These are phyloP conservation scores for Aspergillus sp. DNA, from an alignment of 2,329 filamentous ascomycete species.

Conservation along the genomic window DNA sequence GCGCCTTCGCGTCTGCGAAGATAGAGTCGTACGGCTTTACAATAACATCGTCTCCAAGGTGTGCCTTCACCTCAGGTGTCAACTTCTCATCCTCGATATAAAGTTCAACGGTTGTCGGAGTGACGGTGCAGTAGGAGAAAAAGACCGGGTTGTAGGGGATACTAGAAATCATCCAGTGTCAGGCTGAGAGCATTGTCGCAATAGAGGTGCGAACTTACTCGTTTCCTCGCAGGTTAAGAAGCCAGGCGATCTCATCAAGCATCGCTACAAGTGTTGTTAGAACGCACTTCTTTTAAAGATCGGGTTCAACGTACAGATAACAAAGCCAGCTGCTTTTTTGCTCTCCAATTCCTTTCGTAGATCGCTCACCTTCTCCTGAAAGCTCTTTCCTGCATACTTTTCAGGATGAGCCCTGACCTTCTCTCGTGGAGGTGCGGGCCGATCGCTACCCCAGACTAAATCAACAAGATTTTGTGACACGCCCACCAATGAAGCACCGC, in stretches of 20 bases:
- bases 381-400: slow-evolving; percentile 78
- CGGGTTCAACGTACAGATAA: slow-evolving; percentile 60
- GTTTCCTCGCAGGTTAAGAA: slow-evolving; percentile 94
- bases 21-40: slow-evolving; percentile 81
- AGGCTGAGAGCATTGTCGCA: slow-evolving; percentile 4
- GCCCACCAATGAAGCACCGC: slow-evolving; percentile 72
- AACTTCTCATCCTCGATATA: slow-evolving; percentile 84
- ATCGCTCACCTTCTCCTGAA: slow-evolving; percentile 78
- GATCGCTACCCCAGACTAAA: slow-evolving; percentile 74
- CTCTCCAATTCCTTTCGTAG: slow-evolving; percentile 89
- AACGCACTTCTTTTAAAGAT: not conserved
- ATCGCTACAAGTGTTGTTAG: slow-evolving; percentile 54
- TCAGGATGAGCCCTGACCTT: slow-evolving; percentile 69
- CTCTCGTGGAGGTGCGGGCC: slow-evolving; percentile 74
- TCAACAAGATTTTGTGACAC: slow-evolving; percentile 86
- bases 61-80: slow-evolving; percentile 63
- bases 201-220: slow-evolving; percentile 55
- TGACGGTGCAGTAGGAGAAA: slow-evolving; percentile 92
- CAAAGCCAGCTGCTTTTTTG: slow-evolving; percentile 81
- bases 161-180: slow-evolving; percentile 32
- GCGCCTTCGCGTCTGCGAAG: slow-evolving; percentile 70
- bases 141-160: slow-evolving; percentile 98
- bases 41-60: slow-evolving; percentile 68
- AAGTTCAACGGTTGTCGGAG: slow-evolving; percentile 70
- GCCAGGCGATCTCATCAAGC: slow-evolving; percentile 95